Evolutionary conservation across 1,284 basidiomycete species (phyloP).

Genomic region (Chondrostereum purpureum): DNA sequence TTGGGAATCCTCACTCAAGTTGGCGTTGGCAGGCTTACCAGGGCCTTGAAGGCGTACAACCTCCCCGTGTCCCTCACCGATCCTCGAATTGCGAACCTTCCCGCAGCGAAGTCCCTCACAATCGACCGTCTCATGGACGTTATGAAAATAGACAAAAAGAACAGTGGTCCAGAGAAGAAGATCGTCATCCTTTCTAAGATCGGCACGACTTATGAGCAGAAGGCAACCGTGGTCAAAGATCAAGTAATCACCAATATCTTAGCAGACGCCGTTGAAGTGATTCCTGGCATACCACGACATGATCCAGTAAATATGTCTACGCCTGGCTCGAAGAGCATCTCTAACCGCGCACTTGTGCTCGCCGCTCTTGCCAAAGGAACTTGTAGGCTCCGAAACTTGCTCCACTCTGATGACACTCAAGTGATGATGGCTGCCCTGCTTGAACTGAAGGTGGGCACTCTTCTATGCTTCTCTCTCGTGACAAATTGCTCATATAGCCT

Average conservation of each 20-base stretch:
- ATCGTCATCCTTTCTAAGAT: constrained; percentile 89
- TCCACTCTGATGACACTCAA: constrained; percentile 97
- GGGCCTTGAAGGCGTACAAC: constrained; percentile 82
- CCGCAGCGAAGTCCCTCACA: constrained; percentile 66
- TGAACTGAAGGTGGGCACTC: constrained; percentile 70
- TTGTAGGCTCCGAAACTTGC: constrained; percentile 82
- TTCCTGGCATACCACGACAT: constrained; percentile 60
- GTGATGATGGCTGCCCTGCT: constrained; percentile 96
- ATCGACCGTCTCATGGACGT: constrained; percentile 80
- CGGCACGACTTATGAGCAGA: constrained; percentile 88
- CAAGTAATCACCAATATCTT: constrained; percentile 76
- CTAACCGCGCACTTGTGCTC: constrained; percentile 90
- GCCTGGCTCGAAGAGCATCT: constrained; percentile 95
- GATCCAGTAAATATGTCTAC: constrained; percentile 82
- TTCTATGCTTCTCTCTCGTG: constrained; percentile 42
- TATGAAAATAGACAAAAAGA: constrained; percentile 97
- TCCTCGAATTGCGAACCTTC: constrained; percentile 66
- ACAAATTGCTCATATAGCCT: neutral
- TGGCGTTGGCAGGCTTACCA: constrained; percentile 79
- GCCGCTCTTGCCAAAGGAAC: constrained; percentile 89
- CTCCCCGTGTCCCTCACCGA: constrained; percentile 79
- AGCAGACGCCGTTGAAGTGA: constrained; percentile 69
- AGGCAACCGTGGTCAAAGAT: constrained; percentile 84
- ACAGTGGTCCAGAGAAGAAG: constrained; percentile 86
- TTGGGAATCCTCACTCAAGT: constrained; percentile 85